Evolutionary conservation across 2,329 filamentous ascomycete genomes (phyloP), one percentile per base, ranked within the genome.

Genomic region (Aspergillus unguis): DNA sequence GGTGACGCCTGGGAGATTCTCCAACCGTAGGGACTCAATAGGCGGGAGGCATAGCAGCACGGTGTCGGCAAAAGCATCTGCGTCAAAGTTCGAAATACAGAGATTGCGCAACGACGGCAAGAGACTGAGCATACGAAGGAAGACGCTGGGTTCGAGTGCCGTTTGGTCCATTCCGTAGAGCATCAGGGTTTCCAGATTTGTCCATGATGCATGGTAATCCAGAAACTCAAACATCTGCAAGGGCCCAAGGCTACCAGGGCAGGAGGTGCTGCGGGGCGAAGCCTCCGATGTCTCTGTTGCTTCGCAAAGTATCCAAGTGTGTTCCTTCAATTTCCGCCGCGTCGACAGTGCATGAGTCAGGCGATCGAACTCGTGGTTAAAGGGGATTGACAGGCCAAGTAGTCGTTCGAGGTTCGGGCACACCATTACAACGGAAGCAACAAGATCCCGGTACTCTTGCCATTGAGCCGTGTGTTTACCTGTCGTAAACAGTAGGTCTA

Each of bases 351-450:
- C 80, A 61, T 83, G 74, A 8, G 75, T 80, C 23, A 82, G 64
- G 23, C 80, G 76, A 60, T 83, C 78, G 55, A 80, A 82, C 32
- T 77, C 71, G 52, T 81, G 78, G 36, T 74, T 71, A 58, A 79
- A 81, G 2, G 77, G 73, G n/a, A 79, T 68, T 44, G 76, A 73
- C 51, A 83, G 77, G 5, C 81, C 82, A 31, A 76, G 63, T 6
- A 85, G 65, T 27, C 75, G 73, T 64, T 84, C 80, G 25, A 85
- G 65, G 54, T 80, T 81, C 6, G 81, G 80, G 59, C 80, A 84
- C 2, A 77, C 75, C 76, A 82, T 81, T 31, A 85, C 78, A 35
- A 85, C 70, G 1, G 80, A 82, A 5, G 80, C 78, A 17, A 83
- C 65, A 17, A 78, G 54, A 52, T 81, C 77, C 40, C 78, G 69